phyloP scores from a whole-genome alignment of 164 flowering plant genomes.

The Nymphaea colorata region DNA sequence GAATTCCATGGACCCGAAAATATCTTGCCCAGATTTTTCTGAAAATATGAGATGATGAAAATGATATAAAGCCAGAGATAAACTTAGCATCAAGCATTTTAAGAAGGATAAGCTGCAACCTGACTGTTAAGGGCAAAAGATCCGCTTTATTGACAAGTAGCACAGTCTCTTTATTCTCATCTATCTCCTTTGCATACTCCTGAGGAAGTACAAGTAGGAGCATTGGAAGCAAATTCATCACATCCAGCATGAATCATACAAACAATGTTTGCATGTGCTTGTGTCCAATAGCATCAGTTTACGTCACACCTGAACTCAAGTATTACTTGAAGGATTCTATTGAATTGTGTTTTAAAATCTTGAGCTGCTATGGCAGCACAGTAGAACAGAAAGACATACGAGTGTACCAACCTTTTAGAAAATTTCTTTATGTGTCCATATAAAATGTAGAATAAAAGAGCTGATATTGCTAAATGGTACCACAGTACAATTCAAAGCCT shows the following conservation, averaged over 20 bases:
- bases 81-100: background rate
- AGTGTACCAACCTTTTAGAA: too few species aligned
- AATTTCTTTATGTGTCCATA: too few species aligned
- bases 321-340: too few species aligned
- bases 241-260: background rate
- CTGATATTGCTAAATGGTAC: too few species aligned
- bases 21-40: constrained; percentile 84
- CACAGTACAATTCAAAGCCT: too few species aligned
- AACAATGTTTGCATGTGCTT: background rate
- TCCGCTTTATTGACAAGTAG: constrained; percentile 94
- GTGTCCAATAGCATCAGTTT: too few species aligned
- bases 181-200: constrained; percentile 80
- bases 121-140: constrained; percentile 62
- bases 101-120: constrained; percentile 23
- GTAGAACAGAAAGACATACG: too few species aligned
- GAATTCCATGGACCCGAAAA: constrained; percentile 51
- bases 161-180: constrained; percentile 69
- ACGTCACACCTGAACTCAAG: too few species aligned
- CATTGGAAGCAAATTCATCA: background rate
- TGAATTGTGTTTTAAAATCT: too few species aligned
- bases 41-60: constrained; percentile 7
- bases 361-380: too few species aligned
- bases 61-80: background rate
- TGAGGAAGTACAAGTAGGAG: constrained; percentile 8
- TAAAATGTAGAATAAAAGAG: too few species aligned